Base-by-base conservation (phyloP, 345 rosid species). In the Theobroma cacao region DNA sequence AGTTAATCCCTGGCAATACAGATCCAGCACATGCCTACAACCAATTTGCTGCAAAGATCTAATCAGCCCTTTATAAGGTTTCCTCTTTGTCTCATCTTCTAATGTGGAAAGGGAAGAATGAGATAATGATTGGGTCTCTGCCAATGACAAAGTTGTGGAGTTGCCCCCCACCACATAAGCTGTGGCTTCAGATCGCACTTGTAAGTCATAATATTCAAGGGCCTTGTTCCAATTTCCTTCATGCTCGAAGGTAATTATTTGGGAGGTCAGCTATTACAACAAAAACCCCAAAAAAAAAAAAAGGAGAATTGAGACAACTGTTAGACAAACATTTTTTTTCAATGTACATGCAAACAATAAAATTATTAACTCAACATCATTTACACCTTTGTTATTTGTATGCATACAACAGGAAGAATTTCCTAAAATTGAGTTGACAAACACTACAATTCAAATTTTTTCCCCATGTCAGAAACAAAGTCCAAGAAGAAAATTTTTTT, bases 181-280 rank as follows among this genome's bases (percentile, higher is more conserved):
- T 78, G 83, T 82, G 75, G 86, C 80, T 78, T 87, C 86, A 34
- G 95, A 91, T 70, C 94, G 90, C 56, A 92, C 91, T 95, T 92
- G 98, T 78, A 93, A 80, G 80, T 95, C 98, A 84, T 95, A 93
- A 78, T 90, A 93, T 80, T 95, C 99, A 64, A 95, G 98, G 64
- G 96, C 99, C 86, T 91, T 92, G 79, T 86, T 89, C 99, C 99
- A 95, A 77, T 93, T 90, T 75, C 98, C 98, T 87, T 93, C 98
- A 66, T 93, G 98, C 93, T 95, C 99, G 83, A 86, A 92, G 82
- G 96, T 93, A 75, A 91, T 88, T 80, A 91, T 89, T 91, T 95
- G 99, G 80, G 98, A 91, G 69, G 89, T 81, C 90, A 93, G 82
- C 99, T 95, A 68, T 77, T 55, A 58, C 41, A 52, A 69, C 60